These are phyloP conservation scores for Cyberlindnera maritima DNA, from an alignment of 805 yeast species.

Conservation along the genomic window DNA sequence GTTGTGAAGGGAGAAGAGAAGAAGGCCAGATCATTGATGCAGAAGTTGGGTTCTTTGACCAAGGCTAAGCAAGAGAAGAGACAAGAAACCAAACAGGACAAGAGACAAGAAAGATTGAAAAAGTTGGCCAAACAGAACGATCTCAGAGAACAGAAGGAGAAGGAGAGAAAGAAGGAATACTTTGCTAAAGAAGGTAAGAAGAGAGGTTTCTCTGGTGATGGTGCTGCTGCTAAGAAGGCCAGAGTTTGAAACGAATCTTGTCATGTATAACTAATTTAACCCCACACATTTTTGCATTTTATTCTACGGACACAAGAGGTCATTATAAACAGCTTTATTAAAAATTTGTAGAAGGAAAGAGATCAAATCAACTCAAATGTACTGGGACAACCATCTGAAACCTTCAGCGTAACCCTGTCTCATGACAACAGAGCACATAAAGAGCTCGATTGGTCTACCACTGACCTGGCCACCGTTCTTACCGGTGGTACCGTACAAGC, in stretches of 20 bases:
- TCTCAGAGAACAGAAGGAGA: conserved; percentile 67
- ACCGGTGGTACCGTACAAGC: conserved; percentile 87
- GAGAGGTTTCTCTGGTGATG: conserved; percentile 39
- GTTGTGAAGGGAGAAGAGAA: conserved; percentile 90
- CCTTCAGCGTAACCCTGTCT: conserved; percentile 99
- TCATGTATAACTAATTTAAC: neutral
- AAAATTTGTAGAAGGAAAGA: too few species aligned
- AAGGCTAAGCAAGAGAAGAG: conserved; percentile 83
- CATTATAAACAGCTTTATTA: neutral
- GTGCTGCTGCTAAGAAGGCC: conserved; percentile 30
- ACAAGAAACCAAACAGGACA: conserved; percentile 66
- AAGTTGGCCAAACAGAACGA: conserved; percentile 74
- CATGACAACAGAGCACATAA: conserved; percentile 97
- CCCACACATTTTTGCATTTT: neutral
- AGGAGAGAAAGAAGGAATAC: conserved; percentile 82
- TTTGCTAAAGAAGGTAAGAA: conserved; percentile 71
- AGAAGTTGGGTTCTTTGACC: conserved; percentile 79
- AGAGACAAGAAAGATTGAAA: conserved; percentile 72
- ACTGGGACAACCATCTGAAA: conserved; percentile 97
- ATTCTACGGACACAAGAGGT: neutral
- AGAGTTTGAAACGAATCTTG: conserved; percentile 15
- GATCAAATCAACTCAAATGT: conserved; percentile 46
- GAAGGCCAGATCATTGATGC: conserved; percentile 86
- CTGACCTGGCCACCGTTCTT: conserved; percentile 69
- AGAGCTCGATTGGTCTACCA: conserved; percentile 90